Percentiles rank a stretch among this genome's conserved stretches.
phyloP scores from a whole-genome alignment of 2,329 filamentous ascomycete genomes.

The Pyricularia grisea region DNA sequence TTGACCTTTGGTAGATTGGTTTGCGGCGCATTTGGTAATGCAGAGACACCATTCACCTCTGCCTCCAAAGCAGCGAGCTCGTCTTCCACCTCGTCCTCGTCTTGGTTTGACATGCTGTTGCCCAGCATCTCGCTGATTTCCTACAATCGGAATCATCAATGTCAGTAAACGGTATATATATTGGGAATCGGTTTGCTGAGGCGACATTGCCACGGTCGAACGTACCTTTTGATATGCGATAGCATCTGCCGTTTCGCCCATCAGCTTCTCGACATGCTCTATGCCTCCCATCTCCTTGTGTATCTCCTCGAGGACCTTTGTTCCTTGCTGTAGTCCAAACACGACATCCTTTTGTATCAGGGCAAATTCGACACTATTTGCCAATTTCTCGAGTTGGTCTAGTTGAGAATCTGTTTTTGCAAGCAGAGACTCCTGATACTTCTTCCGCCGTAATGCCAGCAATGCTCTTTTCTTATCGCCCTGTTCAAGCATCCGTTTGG shows the following conservation, averaged over 20 bases:
- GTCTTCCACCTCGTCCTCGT: conserved; percentile 97
- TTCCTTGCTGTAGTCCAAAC: conserved; percentile 87
- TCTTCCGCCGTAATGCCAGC: conserved; percentile 84
- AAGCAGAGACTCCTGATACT: conserved; percentile 88
- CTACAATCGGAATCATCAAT: conserved; percentile 29
- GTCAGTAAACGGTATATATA: conserved; percentile 4
- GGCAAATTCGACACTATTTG: conserved; percentile 86
- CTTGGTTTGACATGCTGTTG: conserved; percentile 80
- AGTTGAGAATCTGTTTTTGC: conserved; percentile 86
- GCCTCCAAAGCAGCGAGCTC: conserved; percentile 76
- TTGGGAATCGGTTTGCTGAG: neutral
- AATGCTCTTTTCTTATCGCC: conserved; percentile 76
- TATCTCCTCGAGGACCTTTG: conserved; percentile 80
- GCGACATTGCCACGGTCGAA: neutral
- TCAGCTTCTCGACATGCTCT: conserved; percentile 87
- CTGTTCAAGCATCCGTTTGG: conserved; percentile 68
- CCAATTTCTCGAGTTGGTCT: conserved; percentile 85
- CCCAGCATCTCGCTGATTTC: conserved; percentile 89
- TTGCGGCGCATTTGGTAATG: conserved; percentile 50
- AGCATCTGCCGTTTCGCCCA: conserved; percentile 86
- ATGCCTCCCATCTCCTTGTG: conserved; percentile 93
- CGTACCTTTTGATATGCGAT: conserved; percentile 78
- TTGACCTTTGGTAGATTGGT: conserved; percentile 8
- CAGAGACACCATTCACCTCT: conserved; percentile 30
- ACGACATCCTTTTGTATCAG: conserved; percentile 94